Base-by-base conservation (phyloP, 164 flowering plant genomes). In the Nymphaea thermarum region DNA sequence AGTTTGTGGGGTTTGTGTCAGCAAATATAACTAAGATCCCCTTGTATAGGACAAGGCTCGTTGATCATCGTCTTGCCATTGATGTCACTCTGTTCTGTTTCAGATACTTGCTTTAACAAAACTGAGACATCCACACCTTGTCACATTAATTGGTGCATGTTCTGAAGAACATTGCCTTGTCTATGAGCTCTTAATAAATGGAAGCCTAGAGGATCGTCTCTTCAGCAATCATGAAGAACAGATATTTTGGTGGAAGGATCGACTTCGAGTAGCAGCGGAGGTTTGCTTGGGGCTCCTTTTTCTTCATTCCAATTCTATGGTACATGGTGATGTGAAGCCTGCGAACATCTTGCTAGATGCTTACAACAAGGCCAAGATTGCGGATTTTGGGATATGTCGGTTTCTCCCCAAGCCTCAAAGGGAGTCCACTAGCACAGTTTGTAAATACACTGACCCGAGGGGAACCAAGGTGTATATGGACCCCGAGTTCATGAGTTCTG, bases 201-300 rank as follows among this genome's bases (percentile, higher is more conserved):
- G 98, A 55, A 93, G 91, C 75, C 89, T 93, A 43, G 97, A 90
- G 77, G 97, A 93, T 67, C 86, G 91, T n/a, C 96, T 93, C 43
- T 55, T 53, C 68, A 16, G 68, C 11, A 75, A 71, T 41, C 74
- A 63, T 25, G 75, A 51, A 65, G 72, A 66, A 69, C 69, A 42
- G 69, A 17, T 55, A 10, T 82, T 88, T 4, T 53, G 66, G 43
- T 90, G 93, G 93, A 74, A 74, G 36, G 80, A 75, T n/a, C 78
- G 96, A 4, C 64, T 90, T 53, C 83, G 86, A 18, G 86, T 90
- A 14, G 83, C 85, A 5, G 66, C 82, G 3, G 82, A 90, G 64
- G 74, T 85, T 5, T 76, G 78, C 66, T 76, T 74, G 18, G 91
- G 77, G 62, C 60, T 90, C 55, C 45, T 74, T 61, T 86, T 77